Conservation (phyloP, 2,329 filamentous ascomycete species). For the Colletotrichum agaves region DNA sequence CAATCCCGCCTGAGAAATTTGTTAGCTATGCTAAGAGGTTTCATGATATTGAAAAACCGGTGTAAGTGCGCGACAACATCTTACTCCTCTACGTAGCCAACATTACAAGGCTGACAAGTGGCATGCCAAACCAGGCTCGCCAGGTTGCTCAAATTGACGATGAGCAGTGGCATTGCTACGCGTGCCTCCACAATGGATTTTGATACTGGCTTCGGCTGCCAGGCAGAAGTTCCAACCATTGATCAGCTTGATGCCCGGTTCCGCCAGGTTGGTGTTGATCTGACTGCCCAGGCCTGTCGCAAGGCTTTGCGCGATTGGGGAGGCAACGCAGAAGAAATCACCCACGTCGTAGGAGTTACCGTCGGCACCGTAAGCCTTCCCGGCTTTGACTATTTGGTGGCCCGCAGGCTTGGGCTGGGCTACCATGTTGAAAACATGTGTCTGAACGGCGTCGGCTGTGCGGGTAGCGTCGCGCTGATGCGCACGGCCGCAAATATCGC, state of each 20-base stretch:
- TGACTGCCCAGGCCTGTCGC: slow-evolving; percentile 46
- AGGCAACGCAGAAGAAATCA: slow-evolving; percentile 43
- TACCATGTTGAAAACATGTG: slow-evolving; percentile 47
- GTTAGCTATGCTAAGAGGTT: background rate
- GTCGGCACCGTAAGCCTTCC: slow-evolving; percentile 50
- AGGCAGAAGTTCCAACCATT: slow-evolving; percentile 35
- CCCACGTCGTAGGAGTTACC: slow-evolving; percentile 51
- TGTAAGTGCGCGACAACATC: background rate
- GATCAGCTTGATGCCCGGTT: slow-evolving; percentile 44
- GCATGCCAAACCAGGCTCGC: background rate
- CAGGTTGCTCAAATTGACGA: slow-evolving; percentile 11
- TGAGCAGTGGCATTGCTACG: slow-evolving; percentile 8
- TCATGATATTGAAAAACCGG: slow-evolving; percentile 12
- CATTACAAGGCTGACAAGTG: background rate
- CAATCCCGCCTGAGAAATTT: slow-evolving; percentile 9
- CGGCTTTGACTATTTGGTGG: slow-evolving; percentile 50
- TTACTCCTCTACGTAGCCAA: background rate
- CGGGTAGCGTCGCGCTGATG: slow-evolving; percentile 48
- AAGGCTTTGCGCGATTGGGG: slow-evolving; percentile 47
- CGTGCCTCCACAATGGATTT: slow-evolving; percentile 9
- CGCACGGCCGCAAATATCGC: slow-evolving; percentile 40
- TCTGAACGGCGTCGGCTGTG: slow-evolving; percentile 51
- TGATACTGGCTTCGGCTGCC: slow-evolving; percentile 16
- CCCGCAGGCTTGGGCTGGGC: slow-evolving; percentile 44
- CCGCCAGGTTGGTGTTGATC: slow-evolving; percentile 43